Base-by-base conservation (phyloP, 2,329 filamentous ascomycete genomes). In the Xylariomycetidae sp. region DNA sequence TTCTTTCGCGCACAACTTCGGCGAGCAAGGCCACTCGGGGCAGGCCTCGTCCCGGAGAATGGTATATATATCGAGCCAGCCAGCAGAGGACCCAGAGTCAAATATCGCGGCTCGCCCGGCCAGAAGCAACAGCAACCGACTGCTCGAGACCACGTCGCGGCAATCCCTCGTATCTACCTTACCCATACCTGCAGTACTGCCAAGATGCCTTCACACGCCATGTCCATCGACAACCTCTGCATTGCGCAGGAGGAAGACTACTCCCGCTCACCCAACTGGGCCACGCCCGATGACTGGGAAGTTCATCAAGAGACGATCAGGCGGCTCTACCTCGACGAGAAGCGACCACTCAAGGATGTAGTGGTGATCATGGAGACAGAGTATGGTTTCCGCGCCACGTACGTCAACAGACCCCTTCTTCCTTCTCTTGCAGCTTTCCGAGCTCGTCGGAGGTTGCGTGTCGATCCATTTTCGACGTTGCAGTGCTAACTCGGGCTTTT, bases 381-480 rank as follows among this genome's bases (percentile, higher is more conserved):
- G 24, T 47, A 47, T 22, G 44, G 44, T 7, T 47, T 47, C 29
- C 44, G 44, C 34, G 44, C 44, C 29, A 47, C 44, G 44, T 47
- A 42, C 2, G 42, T 46, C 24, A n/a, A 29, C 31, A 25, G 20
- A 19, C 16, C 22, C 35, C 25, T 35, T 35, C 39, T 19, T 20
- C 24, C 24, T 13, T 14, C 24, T 14, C 15, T 33, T 25, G 24
- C n/a, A n/a, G n/a, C n/a, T n/a, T n/a, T n/a, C n/a, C n/a, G n/a
- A n/a, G n/a, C n/a, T n/a, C n/a, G n/a, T n/a, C n/a, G n/a, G n/a
- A n/a, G n/a, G n/a, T n/a, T n/a, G n/a, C n/a, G n/a, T n/a, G n/a
- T n/a, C n/a, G n/a, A n/a, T n/a, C n/a, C n/a, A n/a, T n/a, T n/a
- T n/a, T n/a, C n/a, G n/a, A n/a, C n/a, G n/a, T n/a, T n/a, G n/a